Evolutionary conservation across 1,139 yeast genomes (phyloP).

Genomic region (Protomyces macrosporus): DNA sequence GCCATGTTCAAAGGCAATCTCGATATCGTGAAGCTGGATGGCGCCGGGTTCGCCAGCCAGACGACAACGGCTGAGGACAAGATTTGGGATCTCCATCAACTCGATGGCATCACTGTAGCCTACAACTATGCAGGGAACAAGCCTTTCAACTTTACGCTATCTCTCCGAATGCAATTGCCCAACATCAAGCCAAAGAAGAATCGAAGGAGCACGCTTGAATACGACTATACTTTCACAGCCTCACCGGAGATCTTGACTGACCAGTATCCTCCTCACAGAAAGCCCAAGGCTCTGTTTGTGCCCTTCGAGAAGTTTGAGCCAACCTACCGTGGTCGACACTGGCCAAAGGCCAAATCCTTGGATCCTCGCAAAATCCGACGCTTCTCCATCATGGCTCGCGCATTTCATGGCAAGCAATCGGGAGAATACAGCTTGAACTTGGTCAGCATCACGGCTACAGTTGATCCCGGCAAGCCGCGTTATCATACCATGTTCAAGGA

Average conservation of each 20-base stretch:
- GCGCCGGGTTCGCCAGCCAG: slow-evolving; percentile 29
- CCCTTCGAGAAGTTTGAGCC: neutral
- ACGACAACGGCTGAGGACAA: slow-evolving; percentile 3
- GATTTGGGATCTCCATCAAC: slow-evolving; percentile 23
- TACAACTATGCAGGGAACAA: slow-evolving; percentile 15
- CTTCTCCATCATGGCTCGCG: slow-evolving; percentile 2
- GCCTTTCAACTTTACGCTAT: slow-evolving; percentile 14
- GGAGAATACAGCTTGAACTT: neutral
- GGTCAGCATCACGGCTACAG: too few relatives aligned
- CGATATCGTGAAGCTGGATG: slow-evolving; percentile 27
- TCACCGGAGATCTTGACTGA: too few relatives aligned
- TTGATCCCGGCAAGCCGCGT: too few relatives aligned
- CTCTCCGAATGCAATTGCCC: slow-evolving; percentile 16
- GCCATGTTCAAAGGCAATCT: slow-evolving; percentile 26
- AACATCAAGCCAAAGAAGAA: neutral
- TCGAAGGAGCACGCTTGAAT: slow-evolving; percentile 15
- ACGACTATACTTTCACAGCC: slow-evolving; percentile 15
- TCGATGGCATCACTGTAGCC: slow-evolving; percentile 19
- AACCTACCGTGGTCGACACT: slow-evolving; percentile 8
- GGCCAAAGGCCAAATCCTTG: neutral
- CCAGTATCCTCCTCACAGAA: too few relatives aligned
- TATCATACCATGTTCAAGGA: too few relatives aligned
- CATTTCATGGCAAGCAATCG: neutral
- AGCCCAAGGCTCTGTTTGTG: too few relatives aligned
- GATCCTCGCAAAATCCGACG: neutral